Evolutionary conservation across 176 grass and related monocot genomes (phyloP).

Genomic region (Tuctoria greenei): DNA sequence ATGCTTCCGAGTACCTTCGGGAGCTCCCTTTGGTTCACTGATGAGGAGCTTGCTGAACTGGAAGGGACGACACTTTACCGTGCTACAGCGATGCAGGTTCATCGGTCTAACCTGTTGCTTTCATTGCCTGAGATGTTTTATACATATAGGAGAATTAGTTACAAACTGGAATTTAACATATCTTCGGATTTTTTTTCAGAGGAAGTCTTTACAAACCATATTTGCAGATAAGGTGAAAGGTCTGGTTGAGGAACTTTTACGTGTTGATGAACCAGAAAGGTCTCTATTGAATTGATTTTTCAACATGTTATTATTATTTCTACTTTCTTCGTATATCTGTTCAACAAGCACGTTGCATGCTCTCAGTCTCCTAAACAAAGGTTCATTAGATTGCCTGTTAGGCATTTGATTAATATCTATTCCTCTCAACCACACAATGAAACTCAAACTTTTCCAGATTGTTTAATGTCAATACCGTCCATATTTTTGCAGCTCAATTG

Average conservation of each 20-base stretch:
- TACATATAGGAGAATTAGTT: background rate
- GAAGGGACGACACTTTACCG: conserved; percentile 77
- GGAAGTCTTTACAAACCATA: conserved; percentile 50
- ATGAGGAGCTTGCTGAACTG: conserved; percentile 69
- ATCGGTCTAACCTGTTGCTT: background rate
- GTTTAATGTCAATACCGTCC: conserved; percentile 15
- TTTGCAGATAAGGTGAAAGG: conserved; percentile 73
- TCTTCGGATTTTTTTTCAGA: conserved; percentile 45
- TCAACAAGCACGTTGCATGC: background rate
- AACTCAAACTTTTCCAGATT: background rate
- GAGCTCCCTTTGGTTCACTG: conserved; percentile 75
- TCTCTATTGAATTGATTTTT: conserved; percentile 29
- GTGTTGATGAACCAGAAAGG: conserved; percentile 52
- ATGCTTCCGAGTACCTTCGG: conserved; percentile 80
- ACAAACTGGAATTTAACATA: conserved; percentile 1
- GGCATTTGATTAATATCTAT: background rate
- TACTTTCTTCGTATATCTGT: background rate
- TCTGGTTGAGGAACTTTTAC: conserved; percentile 71
- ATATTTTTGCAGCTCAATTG: conserved; percentile 56
- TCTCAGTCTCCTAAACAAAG: background rate
- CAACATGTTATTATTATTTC: background rate
- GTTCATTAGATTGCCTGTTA: background rate
- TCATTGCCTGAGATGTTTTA: background rate
- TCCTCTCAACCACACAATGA: background rate
- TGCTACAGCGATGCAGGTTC: conserved; percentile 70